Percentiles rank a stretch among this genome's conserved stretches.
phyloP scores from a whole-genome alignment of 1,284 basidiomycete species.

The Filobasidium uniguttulatum region DNA sequence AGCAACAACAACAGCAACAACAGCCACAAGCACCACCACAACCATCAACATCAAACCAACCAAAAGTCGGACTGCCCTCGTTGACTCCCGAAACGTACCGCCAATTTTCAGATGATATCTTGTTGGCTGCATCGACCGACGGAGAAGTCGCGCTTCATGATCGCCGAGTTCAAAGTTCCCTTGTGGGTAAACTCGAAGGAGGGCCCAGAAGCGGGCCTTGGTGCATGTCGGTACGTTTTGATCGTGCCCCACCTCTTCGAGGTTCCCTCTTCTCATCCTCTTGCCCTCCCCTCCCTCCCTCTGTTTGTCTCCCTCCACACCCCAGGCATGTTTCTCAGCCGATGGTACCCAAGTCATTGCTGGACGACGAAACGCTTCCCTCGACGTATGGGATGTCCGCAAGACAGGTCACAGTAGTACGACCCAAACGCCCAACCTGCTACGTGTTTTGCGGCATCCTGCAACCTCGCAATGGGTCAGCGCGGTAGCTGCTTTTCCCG shows the following conservation, averaged over 20 bases:
- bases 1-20: background rate
- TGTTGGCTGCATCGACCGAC: conserved; percentile 82
- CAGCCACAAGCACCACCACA: no score
- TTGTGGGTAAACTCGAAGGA: conserved; percentile 71
- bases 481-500: conserved; percentile 77
- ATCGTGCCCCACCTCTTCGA: no score
- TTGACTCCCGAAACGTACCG: conserved; percentile 50
- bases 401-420: conserved; percentile 42
- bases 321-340: conserved; percentile 82
- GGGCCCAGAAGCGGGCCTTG: conserved; percentile 86
- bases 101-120: conserved; percentile 62
- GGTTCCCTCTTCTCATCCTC: no score
- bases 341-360: conserved; percentile 81
- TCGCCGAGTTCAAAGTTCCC: conserved; percentile 47
- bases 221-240: conserved; percentile 66
- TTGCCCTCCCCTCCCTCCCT: conserved; percentile 4
- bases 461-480: conserved; percentile 80
- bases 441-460: conserved; percentile 74
- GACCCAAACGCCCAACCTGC: conserved; percentile 53
- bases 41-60: no score
- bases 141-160: conserved; percentile 91
- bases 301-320: background rate
- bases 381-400: conserved; percentile 91
- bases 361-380: conserved; percentile 74
- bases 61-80: conserved; percentile 31